A percentile compares a stretch with the other conserved stretches of the same genome.
These are phyloP conservation scores for Leccinum subrobustum DNA, from an alignment of 1,284 basidiomycete species.

Conservation along the genomic window DNA sequence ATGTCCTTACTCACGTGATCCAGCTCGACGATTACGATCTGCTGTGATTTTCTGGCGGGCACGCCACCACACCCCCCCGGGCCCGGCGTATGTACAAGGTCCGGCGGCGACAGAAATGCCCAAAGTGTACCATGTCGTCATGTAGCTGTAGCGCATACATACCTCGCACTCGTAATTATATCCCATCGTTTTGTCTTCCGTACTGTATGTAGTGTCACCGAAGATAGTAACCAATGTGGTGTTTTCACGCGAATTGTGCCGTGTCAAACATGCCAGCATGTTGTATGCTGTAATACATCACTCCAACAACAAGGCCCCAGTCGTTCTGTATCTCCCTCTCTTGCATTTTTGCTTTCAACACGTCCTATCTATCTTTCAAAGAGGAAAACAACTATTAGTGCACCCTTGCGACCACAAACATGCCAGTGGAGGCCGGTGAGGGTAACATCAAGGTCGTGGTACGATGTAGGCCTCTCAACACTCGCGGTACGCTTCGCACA, in stretches of 20 bases:
- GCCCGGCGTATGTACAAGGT: not conserved
- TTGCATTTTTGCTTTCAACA: slow-evolving; percentile 7
- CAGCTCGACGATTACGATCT: slow-evolving; percentile 91
- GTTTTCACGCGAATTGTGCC: slow-evolving; percentile 25
- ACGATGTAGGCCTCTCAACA: slow-evolving; percentile 93
- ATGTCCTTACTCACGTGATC: slow-evolving; percentile 11
- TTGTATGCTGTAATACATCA: slow-evolving; percentile 4
- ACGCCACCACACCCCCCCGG: not conserved
- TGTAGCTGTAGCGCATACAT: not conserved
- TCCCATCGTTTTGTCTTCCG: not conserved
- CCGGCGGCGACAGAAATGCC: not conserved
- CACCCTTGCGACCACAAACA: slow-evolving; percentile 26
- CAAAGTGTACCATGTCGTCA: not conserved
- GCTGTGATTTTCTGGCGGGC: slow-evolving; percentile 45
- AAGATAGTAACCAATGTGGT: slow-evolving; percentile 9
- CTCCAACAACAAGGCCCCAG: slow-evolving; percentile 1
- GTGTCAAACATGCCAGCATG: slow-evolving; percentile 16
- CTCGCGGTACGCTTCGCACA: slow-evolving; percentile 65
- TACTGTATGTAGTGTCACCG: slow-evolving; percentile 10
- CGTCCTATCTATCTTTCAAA: slow-evolving; percentile 13
- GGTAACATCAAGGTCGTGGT: slow-evolving; percentile 97
- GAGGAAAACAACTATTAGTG: slow-evolving; percentile 10
- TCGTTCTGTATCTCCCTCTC: slow-evolving; percentile 4
- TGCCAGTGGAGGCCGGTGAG: slow-evolving; percentile 57
- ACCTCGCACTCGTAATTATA: not conserved